These are phyloP conservation scores for Suillus subaureus DNA, from an alignment of 768 basidiomycete genomes.

Conservation along the genomic window DNA sequence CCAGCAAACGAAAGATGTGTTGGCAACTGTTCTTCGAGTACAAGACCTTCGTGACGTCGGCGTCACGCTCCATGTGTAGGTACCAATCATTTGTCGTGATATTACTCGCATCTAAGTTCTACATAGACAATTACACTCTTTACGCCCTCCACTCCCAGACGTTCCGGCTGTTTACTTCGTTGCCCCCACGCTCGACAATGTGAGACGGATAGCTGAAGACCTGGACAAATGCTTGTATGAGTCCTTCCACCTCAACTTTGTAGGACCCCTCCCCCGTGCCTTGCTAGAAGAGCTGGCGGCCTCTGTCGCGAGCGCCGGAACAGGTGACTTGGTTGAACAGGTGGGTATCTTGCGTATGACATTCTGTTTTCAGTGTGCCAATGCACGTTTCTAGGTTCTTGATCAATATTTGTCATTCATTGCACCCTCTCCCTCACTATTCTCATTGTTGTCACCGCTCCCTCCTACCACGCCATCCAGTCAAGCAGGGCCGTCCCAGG, in stretches of 20 bases:
- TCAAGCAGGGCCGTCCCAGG: conserved; percentile 36
- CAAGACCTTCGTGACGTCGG: conserved; percentile 97
- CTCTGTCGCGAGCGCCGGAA: conserved; percentile 81
- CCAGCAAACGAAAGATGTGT: conserved; percentile 92
- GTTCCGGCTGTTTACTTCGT: conserved; percentile 98
- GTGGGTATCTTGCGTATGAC: conserved; percentile 37
- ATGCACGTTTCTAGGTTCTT: conserved; percentile 58
- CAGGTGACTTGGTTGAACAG: conserved; percentile 80
- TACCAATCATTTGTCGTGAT: conserved; percentile 16
- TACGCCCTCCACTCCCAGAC: conserved; percentile 87
- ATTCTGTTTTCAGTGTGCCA: not conserved
- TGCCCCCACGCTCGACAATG: conserved; percentile 83
- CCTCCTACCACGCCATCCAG: conserved; percentile 38
- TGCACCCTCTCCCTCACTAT: conserved; percentile 87
- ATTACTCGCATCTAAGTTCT: conserved; percentile 9
- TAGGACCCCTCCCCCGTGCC: conserved; percentile 85
- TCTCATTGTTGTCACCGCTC: conserved; percentile 78
- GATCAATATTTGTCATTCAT: conserved; percentile 99
- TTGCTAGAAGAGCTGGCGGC: conserved; percentile 93
- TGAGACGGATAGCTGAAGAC: conserved; percentile 91
- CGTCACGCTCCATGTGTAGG: conserved; percentile 97
- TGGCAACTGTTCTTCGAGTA: conserved; percentile 93
- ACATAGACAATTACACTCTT: conserved; percentile 84
- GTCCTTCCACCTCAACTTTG: conserved; percentile 93
- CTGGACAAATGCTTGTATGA: conserved; percentile 89